Base-by-base conservation (phyloP, 495 filamentous ascomycete genomes). In the Hypoxylon fragiforme region DNA sequence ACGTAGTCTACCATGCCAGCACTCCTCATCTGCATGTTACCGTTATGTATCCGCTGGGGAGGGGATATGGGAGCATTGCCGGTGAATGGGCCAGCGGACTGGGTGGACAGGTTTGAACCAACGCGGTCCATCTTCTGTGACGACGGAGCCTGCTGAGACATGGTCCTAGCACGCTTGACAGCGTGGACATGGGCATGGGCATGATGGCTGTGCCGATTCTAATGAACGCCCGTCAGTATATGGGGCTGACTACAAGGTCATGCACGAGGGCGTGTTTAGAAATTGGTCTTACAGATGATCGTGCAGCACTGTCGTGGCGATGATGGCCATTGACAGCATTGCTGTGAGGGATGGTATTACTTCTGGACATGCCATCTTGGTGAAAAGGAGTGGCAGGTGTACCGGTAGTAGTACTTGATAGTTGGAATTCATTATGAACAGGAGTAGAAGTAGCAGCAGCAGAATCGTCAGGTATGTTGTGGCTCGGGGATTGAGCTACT, bases 261-360 rank as follows among this genome's bases (percentile, higher is more conserved):
- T 15, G 36, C 43, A 44, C 35, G 41, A 53, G 31, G 52, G 42
- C 52, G 40, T 40, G 38, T 28, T 54, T 38, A 56, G 47, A 44
- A 54, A 39, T 22, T 55, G 28, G 28, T 57, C 60, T 65, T 63
- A 65, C 65, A 57, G 65, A 53, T 44, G 45, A 28, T 44, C 56
- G 55, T 43, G 46, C 32, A 52, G 49, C 56, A 36, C 49, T 44
- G 40, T 65, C 62, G 54, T 61, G 49, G 40, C 56, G 62, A 53
- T 35, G 48, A 60, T 65, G 53, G 44, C 43, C 55, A 44, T 56
- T 50, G 24, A 54, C 34, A 49, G 51, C 52, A 42, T 62, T 56
- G 46, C 52, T 68, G 58, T 62, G 68, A 63, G 71, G 62, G 48
- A 70, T 62, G 38, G 62, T 61, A 49, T 61, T 64, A 67, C 63